A percentile compares a stretch with the other conserved stretches of the same genome.
phyloP scores from a whole-genome alignment of 2,329 filamentous ascomycete species.

The Paraphoma sp. region DNA sequence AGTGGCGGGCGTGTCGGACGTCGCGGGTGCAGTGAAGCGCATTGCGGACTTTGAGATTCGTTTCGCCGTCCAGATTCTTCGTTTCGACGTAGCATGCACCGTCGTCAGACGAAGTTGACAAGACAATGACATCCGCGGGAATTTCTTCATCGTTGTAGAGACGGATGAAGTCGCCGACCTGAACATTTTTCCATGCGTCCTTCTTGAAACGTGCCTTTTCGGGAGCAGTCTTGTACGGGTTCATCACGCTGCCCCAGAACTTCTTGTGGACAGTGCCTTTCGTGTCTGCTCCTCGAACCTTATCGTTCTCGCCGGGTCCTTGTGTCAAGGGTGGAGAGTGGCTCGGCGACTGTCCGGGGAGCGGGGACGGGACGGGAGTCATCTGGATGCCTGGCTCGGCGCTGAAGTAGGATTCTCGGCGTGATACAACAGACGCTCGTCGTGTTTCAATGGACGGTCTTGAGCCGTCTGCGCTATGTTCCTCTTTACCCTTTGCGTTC shows the following conservation, averaged over 20 bases:
- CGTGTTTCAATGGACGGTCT: constrained; percentile 72
- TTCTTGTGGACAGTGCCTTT: constrained; percentile 50
- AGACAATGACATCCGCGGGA: constrained; percentile 88
- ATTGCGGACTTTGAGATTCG: constrained; percentile 93
- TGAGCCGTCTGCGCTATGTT: constrained; percentile 60
- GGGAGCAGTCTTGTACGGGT: constrained; percentile 68
- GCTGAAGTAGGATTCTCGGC: constrained; percentile 60
- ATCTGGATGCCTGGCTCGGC: constrained; percentile 79
- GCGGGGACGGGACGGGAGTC: constrained; percentile 89
- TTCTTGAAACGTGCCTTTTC: constrained; percentile 87
- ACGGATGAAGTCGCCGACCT: constrained; percentile 95
- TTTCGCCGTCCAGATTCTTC: constrained; percentile 97
- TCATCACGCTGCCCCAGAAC: constrained; percentile 73
- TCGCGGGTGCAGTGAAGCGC: constrained; percentile 84
- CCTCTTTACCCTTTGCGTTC: constrained; percentile 44
- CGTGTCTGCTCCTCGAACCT: constrained; percentile 31
- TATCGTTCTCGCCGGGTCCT: constrained; percentile 34
- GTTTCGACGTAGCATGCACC: constrained; percentile 98
- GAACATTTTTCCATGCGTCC: constrained; percentile 92
- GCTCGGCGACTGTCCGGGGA: constrained; percentile 57
- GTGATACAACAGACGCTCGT: constrained; percentile 63
- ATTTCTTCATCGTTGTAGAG: constrained; percentile 96
- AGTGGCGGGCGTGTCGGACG: constrained; percentile 88
- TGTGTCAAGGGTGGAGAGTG: constrained; percentile 36
- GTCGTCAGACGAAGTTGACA: constrained; percentile 92